These are phyloP conservation scores for Setaria viridis DNA, from an alignment of 202 grass and related monocot genomes.

Conservation along the genomic window DNA sequence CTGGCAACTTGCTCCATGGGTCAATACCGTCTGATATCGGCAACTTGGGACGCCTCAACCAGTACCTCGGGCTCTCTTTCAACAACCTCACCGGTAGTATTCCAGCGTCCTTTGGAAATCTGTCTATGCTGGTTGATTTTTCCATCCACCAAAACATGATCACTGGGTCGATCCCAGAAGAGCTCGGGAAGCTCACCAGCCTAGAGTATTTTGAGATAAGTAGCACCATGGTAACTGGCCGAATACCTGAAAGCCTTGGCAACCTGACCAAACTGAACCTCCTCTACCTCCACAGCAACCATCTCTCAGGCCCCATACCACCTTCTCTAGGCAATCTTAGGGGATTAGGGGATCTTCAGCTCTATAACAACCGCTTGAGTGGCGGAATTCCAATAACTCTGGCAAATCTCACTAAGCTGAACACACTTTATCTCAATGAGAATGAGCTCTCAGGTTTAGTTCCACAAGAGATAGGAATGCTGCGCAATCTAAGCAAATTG, in stretches of 20 bases:
- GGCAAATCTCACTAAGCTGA: background rate
- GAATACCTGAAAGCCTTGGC: background rate
- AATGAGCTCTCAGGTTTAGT: background rate
- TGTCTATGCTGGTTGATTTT: too few relatives aligned
- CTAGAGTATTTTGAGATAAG: background rate
- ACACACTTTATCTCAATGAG: accelerated
- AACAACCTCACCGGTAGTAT: too few relatives aligned
- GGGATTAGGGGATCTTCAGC: too few relatives aligned
- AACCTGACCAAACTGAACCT: background rate
- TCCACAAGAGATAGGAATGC: background rate
- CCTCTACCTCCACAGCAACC: background rate
- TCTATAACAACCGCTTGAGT: too few relatives aligned
- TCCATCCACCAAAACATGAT: too few relatives aligned
- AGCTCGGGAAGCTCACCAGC: constrained; percentile 24
- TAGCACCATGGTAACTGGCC: background rate
- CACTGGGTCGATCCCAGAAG: constrained; percentile 42
- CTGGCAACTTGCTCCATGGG: too few relatives aligned
- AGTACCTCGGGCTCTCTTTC: too few relatives aligned
- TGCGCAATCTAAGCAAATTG: too few relatives aligned
- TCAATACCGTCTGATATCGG: too few relatives aligned
- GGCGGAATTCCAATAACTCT: background rate
- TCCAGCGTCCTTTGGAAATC: too few relatives aligned
- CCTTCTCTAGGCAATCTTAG: too few relatives aligned
- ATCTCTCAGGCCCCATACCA: background rate
- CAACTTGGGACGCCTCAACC: too few relatives aligned